A percentile compares a stretch with the other conserved stretches of the same genome.
Evolutionary conservation across 371 early-diverging fungal species (phyloP).

Genomic region (Mucor irregularis): DNA sequence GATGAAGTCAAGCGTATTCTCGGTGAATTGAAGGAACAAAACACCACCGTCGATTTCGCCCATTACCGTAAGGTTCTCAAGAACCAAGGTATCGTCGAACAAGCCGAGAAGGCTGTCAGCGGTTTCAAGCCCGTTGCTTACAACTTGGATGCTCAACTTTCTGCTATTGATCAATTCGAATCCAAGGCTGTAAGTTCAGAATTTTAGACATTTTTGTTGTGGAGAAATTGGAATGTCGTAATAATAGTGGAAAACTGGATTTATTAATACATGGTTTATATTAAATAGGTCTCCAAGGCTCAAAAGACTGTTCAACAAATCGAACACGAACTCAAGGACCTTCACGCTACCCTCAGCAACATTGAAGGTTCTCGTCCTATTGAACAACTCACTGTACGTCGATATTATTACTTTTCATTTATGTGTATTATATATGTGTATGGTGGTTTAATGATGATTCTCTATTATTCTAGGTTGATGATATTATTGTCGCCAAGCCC

Average conservation of each 20-base stretch:
- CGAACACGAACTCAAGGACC: constrained; percentile 83
- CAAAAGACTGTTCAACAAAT: constrained; percentile 84
- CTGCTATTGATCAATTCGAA: constrained; percentile 87
- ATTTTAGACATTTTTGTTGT: background rate
- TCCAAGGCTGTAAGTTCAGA: constrained; percentile 78
- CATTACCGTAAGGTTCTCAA: constrained; percentile 84
- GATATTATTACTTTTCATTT: too few relatives aligned
- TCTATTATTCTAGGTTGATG: constrained; percentile 84
- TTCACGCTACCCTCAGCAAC: constrained; percentile 88
- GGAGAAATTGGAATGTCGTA: background rate
- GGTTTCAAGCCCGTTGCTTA: constrained; percentile 83
- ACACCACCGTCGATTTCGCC: constrained; percentile 83
- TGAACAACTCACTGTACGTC: constrained; percentile 89
- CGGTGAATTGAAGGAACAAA: constrained; percentile 79
- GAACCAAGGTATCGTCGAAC: constrained; percentile 87
- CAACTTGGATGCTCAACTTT: constrained; percentile 84
- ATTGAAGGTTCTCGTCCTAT: constrained; percentile 94
- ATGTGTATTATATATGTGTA: background rate
- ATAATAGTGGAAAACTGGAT: background rate
- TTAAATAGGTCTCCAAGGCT: constrained; percentile 79
- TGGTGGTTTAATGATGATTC: background rate
- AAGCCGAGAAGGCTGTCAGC: constrained; percentile 84
- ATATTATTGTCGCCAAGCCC: constrained; percentile 92
- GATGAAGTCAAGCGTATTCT: constrained; percentile 87
- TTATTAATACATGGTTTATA: background rate